Conservation (phyloP, 2,329 filamentous ascomycete genomes). For the Fusarium begoniae region DNA sequence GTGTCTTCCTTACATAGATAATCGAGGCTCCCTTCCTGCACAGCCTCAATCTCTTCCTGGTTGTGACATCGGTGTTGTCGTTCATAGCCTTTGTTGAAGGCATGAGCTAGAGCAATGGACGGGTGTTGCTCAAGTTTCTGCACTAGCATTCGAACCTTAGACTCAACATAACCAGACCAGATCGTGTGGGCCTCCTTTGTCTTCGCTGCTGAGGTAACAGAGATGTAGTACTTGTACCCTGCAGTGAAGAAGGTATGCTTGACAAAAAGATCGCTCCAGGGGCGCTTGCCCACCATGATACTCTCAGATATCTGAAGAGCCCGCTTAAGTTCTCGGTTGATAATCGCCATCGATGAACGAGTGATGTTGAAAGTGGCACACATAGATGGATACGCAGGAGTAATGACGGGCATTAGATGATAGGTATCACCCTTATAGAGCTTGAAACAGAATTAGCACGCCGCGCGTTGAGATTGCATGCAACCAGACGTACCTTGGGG, state of each 20-base stretch:
- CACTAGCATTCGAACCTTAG: constrained; percentile 88
- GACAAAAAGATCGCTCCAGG: constrained; percentile 88
- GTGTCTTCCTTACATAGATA: constrained; percentile 53
- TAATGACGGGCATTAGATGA: constrained; percentile 98
- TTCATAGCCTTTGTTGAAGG: constrained; percentile 93
- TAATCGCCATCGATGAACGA: constrained; percentile 83
- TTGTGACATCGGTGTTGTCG: constrained; percentile 76
- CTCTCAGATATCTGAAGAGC: constrained; percentile 80
- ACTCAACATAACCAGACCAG: constrained; percentile 94
- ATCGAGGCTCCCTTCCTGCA: constrained; percentile 62
- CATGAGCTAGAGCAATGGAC: constrained; percentile 84
- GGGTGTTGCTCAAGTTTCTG: constrained; percentile 82
- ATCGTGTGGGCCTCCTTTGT: constrained; percentile 85
- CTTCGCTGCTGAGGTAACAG: constrained; percentile 82
- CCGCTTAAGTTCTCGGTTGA: constrained; percentile 82
- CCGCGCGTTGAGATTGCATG: background rate
- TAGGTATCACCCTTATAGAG: constrained; percentile 83
- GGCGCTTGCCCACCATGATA: constrained; percentile 79
- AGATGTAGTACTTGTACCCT: constrained; percentile 95
- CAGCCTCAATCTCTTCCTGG: constrained; percentile 61
- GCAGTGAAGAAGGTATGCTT: constrained; percentile 94
- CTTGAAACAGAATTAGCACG: constrained; percentile 45
- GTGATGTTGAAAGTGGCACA: constrained; percentile 96
- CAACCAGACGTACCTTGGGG: constrained; percentile 70
- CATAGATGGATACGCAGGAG: constrained; percentile 96